Percentiles rank a stretch among this genome's conserved stretches.
Evolutionary conservation across 1,284 basidiomycete species (phyloP).

Genomic region (Trametes polyzona): DNA sequence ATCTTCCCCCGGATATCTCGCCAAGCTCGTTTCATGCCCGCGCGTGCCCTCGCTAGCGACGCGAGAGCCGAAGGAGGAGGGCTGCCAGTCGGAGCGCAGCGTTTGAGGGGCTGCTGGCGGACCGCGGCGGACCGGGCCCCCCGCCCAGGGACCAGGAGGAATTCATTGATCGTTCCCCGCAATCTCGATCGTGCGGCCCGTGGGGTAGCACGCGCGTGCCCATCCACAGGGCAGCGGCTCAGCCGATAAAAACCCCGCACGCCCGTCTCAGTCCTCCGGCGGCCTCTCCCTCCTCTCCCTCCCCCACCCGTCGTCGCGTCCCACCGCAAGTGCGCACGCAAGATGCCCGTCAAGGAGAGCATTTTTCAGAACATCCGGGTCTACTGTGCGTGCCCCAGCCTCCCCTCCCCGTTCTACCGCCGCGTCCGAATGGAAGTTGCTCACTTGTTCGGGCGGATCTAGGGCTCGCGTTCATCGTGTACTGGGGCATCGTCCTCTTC

Average conservation of each 20-base stretch:
- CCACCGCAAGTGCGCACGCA: constrained; percentile 5
- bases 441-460: constrained; percentile 6
- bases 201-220: constrained; percentile 16
- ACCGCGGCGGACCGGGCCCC: constrained; percentile 17
- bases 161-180: constrained; percentile 23
- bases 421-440: neutral
- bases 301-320: constrained; percentile 11
- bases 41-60: neutral
- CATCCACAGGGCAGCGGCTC: too few relatives aligned
- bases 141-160: constrained; percentile 19
- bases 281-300: constrained; percentile 1
- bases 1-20: neutral
- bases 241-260: constrained; percentile 11
- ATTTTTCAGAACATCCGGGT: constrained; percentile 59
- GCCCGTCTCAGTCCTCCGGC: neutral
- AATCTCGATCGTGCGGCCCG: constrained; percentile 28
- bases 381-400: constrained; percentile 49
- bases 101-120: constrained; percentile 2
- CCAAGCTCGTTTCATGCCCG: neutral
- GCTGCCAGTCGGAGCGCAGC: neutral
- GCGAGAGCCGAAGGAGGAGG: neutral
- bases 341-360: constrained; percentile 16
- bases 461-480: constrained; percentile 75
- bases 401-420: neutral
- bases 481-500: constrained; percentile 81